Evolutionary conservation across 441 rosid genomes (phyloP), one percentile per base, ranked within the genome.

Genomic region (Erodium trifolium): DNA sequence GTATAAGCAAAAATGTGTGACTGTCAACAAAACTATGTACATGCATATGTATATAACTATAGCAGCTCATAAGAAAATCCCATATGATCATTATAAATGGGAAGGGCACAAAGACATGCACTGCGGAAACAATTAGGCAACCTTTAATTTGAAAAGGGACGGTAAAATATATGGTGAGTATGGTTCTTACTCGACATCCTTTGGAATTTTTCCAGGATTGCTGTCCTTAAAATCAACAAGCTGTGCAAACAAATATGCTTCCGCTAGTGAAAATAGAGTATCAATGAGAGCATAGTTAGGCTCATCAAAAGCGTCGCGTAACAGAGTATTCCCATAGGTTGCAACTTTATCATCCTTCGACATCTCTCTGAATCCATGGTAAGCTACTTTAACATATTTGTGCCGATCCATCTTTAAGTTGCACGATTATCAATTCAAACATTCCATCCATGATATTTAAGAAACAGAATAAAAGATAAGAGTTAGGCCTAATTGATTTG

Each of bases 311-410:
- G 99, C 78, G 79, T 94, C 96, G 19, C 90, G 91, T 81, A 88
- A 72, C 51, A 94, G 83, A 75, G 98, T 88, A 78, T 72, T 90
- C 53, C 99, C 99, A 51, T 94, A 94, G 57, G 90, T 82, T 60
- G 78, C 88, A 76, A 88, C 88, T 87, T 92, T 94, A 55, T 88
- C 96, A 82, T 94, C 97, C 81, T 94, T 94, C 41, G 90, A 79
- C 81, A 94, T 80, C 79, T 94, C 99, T 71, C 72, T 84, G 78
- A 94, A 90, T 72, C 99, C 98, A 80, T 94, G 99, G 80, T 90
- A 92, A n/a, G 99, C 99, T 60, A 94, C 91, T 83, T 94, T 92
- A 67, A 91, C 99, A 72, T 94, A 94, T 76, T 94, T 94, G 75
- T 92, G 98, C 23, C 99, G 87, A 75, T 94, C 99, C 99, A 92